Evolutionary conservation across 257 asterid genomes (phyloP), one percentile per base, ranked within the genome.

Genomic region (Henckelia pumila): DNA sequence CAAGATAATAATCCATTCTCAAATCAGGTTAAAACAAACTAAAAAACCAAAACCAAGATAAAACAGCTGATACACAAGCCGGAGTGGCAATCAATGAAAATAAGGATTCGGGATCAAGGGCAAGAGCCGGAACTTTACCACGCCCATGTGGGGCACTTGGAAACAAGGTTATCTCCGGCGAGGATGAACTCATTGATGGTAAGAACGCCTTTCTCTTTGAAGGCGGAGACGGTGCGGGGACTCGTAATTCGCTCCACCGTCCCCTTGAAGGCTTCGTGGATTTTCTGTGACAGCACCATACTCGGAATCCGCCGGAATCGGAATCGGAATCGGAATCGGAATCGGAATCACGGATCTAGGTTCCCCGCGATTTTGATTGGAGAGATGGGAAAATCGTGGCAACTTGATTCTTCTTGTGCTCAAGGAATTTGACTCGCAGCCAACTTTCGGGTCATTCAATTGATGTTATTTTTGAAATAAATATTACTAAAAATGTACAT

Each of bases 61-160:
- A 3, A 47, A 47, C 21, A 16, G 20, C 55, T 20, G 17, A 14
- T 3, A 40, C 14, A 40, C 19, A 40, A 40, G 19, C 13, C n/a
- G 52, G 52, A 5, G 0, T 32, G 26, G 32, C 57, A 53, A 73
- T 66, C 37, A 35, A 32, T 57, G 52, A 6, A 21, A 62, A 53
- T 22, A 19, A 28, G 53, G 67, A 24, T 30, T 58, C 7, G 8
- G 6, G 6, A 61, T 47, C 52, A 37, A 30, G 65, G 50, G 57
- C 20, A 8, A 33, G 32, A 53, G 20, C 8, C 52, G 28, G 53
- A 40, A 25, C 64, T n/a, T 59, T 85, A 94, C 99, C 99, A 91
- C 9, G 99, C 87, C 99, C 99, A 94, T 26, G 99, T 94, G 19
- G 99, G 97, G 79, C 97, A 94, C 76, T 94, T 94, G 61, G 97